These are phyloP conservation scores for Colletotrichum limetticola DNA, from an alignment of 2,329 filamentous ascomycete species.

Conservation along the genomic window DNA sequence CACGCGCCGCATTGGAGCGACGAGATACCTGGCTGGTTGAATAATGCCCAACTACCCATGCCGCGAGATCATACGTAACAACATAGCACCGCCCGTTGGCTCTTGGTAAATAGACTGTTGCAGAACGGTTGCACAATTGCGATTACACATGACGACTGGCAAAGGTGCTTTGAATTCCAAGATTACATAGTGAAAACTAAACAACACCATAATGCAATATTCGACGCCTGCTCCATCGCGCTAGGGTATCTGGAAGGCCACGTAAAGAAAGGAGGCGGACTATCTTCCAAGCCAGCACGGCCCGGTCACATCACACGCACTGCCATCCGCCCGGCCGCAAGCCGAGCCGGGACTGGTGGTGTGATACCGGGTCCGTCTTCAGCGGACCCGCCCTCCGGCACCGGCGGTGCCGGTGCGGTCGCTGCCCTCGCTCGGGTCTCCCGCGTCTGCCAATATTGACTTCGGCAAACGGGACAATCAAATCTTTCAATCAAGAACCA, in stretches of 20 bases:
- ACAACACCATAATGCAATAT: too few relatives aligned
- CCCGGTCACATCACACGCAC: neutral
- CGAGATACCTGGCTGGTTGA: neutral
- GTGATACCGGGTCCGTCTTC: neutral
- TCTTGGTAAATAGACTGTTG: too few relatives aligned
- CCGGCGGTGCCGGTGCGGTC: slow-evolving; percentile 5
- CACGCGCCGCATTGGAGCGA: neutral
- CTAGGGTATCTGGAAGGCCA: neutral
- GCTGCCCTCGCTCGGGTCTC: slow-evolving; percentile 22
- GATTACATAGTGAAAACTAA: too few relatives aligned
- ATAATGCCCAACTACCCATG: neutral
- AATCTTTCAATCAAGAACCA: slow-evolving; percentile 51
- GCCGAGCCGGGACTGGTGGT: slow-evolving; percentile 6
- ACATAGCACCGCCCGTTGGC: too few relatives aligned
- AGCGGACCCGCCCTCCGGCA: slow-evolving; percentile 9
- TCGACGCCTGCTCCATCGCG: too few relatives aligned
- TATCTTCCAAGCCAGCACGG: neutral
- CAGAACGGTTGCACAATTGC: too few relatives aligned
- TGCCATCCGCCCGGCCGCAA: neutral
- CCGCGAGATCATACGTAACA: too few relatives aligned
- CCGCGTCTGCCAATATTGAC: slow-evolving; percentile 43
- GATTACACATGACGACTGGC: too few relatives aligned
- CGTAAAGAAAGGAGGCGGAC: neutral
- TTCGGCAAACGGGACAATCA: slow-evolving; percentile 52
- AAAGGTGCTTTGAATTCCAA: too few relatives aligned